Base-by-base conservation (phyloP, 1,139 yeast genomes). In the Saccharomyces hybrid region DNA sequence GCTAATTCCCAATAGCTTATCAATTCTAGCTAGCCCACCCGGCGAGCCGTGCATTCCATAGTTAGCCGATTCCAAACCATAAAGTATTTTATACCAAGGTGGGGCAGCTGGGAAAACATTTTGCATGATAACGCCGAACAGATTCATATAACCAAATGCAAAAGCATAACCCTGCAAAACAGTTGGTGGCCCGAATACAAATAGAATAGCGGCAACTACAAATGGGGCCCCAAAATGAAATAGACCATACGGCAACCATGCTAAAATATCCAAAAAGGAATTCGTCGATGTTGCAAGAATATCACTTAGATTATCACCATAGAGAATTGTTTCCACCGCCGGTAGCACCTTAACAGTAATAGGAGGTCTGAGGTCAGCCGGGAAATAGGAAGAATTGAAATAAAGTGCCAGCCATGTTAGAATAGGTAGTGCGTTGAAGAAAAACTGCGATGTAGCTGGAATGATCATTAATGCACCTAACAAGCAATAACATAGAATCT, bases 111-210 rank as follows among this genome's bases (percentile, higher is more conserved):
- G 98, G 70, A 89, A 90, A 29, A 83, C 62, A 60, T 89, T 79
- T 73, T 93, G 99, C 57, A 81, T 80, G 50, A 83, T 68, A 26
- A 93, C 98, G 48, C 98, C 99, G 51, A 82, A 68, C 62, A 90
- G 75, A 72, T 91, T 93, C 95, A 93, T 87, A 75, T 88, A 91
- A n/a, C 99, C 99, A 73, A 93, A 90, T 7, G 97, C 95, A 76
- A 90, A 88, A 3, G 91, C 97, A 71, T 86, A 95, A 4, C 90
- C 83, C 59, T 96, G 83, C 52, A 93, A 75, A 8, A 90, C 78
- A 5, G 91, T 87, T 54, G 99, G 99, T 29, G 99, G 98, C 1
- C 89, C 97, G 77, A 89, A 93, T 32, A 93, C 64, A 67, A 89
- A 93, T 52, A 90, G 74, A 55, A 90, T 71, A 4, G 78, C 81